Evolutionary conservation across 805 yeast genomes (phyloP).

Genomic region (Cyberlindnera americana): DNA sequence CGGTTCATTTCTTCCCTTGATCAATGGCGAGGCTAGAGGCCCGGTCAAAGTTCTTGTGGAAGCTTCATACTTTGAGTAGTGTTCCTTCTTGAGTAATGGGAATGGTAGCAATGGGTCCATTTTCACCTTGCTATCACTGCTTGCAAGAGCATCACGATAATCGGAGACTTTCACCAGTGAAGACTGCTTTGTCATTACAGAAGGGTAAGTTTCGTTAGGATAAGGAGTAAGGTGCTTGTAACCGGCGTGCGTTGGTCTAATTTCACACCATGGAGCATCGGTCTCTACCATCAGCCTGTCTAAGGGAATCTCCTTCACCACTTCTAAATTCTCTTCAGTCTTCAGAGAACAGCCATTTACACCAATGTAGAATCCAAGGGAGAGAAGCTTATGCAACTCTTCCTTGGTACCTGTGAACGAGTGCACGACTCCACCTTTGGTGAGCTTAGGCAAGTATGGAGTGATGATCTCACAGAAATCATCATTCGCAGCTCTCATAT

Average conservation of each 20-base stretch:
- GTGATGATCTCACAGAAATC: conserved; percentile 67
- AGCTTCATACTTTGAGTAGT: conserved; percentile 35
- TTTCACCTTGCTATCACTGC: conserved; percentile 19
- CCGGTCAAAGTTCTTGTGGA: conserved; percentile 30
- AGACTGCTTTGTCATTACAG: conserved; percentile 23
- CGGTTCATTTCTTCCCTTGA: conserved; percentile 91
- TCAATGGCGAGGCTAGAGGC: conserved; percentile 38
- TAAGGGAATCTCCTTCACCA: conserved; percentile 37
- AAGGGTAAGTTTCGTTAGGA: conserved; percentile 57
- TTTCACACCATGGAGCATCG: conserved; percentile 99
- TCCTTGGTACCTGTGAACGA: conserved; percentile 82
- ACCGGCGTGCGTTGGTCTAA: conserved; percentile 78
- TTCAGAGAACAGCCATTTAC: conserved; percentile 92
- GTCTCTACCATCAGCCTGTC: conserved; percentile 74
- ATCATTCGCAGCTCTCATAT: conserved; percentile 80
- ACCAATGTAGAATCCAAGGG: conserved; percentile 66
- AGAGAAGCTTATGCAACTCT: conserved; percentile 58
- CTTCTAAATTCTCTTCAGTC: conserved; percentile 67
- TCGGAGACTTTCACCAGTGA: conserved; percentile 10
- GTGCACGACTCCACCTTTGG: conserved; percentile 75
- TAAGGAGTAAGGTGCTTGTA: conserved; percentile 50
- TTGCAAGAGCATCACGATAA: conserved; percentile 10
- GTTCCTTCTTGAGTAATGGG: conserved; percentile 63
- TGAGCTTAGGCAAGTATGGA: conserved; percentile 44
- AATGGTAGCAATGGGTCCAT: conserved; percentile 55